phyloP scores from a whole-genome alignment of 1,139 yeast genomes.

The Nakaseomyces nivariensis region DNA sequence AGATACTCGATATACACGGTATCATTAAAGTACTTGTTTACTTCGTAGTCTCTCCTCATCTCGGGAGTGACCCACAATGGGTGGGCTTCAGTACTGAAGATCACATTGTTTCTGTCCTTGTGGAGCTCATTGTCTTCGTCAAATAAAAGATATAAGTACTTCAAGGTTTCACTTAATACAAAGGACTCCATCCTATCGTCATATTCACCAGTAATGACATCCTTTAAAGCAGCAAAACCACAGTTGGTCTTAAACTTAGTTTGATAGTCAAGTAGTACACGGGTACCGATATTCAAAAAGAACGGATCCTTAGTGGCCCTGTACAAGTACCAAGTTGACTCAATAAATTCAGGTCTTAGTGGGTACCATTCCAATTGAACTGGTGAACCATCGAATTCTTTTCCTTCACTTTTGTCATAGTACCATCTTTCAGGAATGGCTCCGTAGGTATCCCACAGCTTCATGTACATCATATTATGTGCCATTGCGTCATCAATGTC shows the following conservation, averaged over 20 bases:
- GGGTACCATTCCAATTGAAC: slow-evolving; percentile 82
- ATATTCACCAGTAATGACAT: slow-evolving; percentile 49
- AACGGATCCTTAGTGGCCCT: slow-evolving; percentile 82
- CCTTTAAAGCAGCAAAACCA: slow-evolving; percentile 75
- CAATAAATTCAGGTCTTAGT: slow-evolving; percentile 81
- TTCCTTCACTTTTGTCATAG: slow-evolving; percentile 19
- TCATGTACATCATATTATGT: slow-evolving; percentile 56
- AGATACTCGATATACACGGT: slow-evolving; percentile 12
- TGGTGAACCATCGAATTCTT: slow-evolving; percentile 12
- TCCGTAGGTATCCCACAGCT: slow-evolving; percentile 72
- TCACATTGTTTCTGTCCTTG: slow-evolving; percentile 42
- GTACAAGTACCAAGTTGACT: slow-evolving; percentile 75
- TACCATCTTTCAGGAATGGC: slow-evolving; percentile 88
- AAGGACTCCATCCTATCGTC: slow-evolving; percentile 83
- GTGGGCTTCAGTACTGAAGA: slow-evolving; percentile 91
- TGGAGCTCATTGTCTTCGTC: slow-evolving; percentile 56
- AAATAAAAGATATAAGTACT: slow-evolving; percentile 72
- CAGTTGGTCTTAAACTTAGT: slow-evolving; percentile 48
- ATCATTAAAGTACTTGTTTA: slow-evolving; percentile 15
- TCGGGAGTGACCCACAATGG: slow-evolving; percentile 57
- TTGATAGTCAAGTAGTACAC: slow-evolving; percentile 47
- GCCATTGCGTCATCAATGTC: slow-evolving; percentile 55
- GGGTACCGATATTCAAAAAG: slow-evolving; percentile 64
- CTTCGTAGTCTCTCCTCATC: slow-evolving; percentile 17
- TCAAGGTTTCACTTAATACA: slow-evolving; percentile 76